Evolutionary conservation across 352 stramenopile genomes (phyloP).

Genomic region (Blastocystis sp.): DNA sequence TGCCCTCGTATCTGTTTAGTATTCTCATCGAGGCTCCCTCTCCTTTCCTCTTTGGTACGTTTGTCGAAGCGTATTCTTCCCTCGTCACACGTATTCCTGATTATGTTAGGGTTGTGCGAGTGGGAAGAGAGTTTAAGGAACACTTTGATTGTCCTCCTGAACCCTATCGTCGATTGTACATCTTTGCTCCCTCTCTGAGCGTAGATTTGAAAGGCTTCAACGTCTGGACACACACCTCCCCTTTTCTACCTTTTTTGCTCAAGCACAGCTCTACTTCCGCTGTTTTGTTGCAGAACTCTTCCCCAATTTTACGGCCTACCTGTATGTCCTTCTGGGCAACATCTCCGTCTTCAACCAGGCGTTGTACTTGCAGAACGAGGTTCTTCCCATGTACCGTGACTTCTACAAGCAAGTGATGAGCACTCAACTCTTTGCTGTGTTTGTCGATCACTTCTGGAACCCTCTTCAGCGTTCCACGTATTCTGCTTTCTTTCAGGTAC

Average conservation of each 20-base stretch:
- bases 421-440: slow-evolving; percentile 43
- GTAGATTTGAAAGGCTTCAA: neutral
- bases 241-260: neutral
- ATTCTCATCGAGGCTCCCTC: slow-evolving; percentile 21
- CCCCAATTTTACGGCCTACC: neutral
- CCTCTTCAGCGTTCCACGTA: too few relatives aligned
- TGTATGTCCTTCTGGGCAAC: slow-evolving; percentile 18
- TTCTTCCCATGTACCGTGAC: neutral
- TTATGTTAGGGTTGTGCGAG: neutral
- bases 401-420: slow-evolving; percentile 9
- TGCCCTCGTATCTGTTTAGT: slow-evolving; percentile 9
- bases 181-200: neutral
- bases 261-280: neutral
- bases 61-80: neutral
- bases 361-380: slow-evolving; percentile 25
- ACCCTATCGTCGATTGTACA: neutral
- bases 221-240: neutral
- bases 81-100: neutral
- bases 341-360: slow-evolving; percentile 5
- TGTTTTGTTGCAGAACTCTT: neutral
- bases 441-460: slow-evolving; percentile 46
- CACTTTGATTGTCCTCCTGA: neutral
- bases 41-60: slow-evolving; percentile 37
- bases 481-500: neutral
- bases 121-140: neutral